Conservation (phyloP, 192 early-diverging fungal genomes). For the Coemansia sp. region DNA sequence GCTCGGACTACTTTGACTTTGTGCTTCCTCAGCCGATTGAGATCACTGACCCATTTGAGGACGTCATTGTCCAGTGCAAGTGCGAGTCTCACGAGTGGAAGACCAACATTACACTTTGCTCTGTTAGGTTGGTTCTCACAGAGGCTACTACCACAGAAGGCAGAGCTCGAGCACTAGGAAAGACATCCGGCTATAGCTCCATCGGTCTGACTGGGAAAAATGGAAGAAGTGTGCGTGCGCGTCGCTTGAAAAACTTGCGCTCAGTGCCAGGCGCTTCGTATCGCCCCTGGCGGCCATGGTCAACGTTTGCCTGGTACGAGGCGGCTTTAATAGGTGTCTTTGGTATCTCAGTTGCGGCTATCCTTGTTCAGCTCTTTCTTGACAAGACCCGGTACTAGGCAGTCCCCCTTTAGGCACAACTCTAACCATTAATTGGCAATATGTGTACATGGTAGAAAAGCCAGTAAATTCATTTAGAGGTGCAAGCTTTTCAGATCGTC, state of each 20-base stretch:
- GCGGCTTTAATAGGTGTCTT: conserved; percentile 12
- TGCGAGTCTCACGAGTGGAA: conserved; percentile 35
- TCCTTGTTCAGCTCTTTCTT: conserved; percentile 23
- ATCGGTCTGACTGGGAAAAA: background rate
- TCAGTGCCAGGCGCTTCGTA: conserved; percentile 20
- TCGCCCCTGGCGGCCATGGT: conserved; percentile 43
- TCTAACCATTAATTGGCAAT: no score
- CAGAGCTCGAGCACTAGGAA: background rate
- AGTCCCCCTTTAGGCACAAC: background rate
- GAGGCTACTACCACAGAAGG: background rate
- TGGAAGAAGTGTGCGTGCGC: background rate
- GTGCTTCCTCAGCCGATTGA: conserved; percentile 25
- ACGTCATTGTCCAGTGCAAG: conserved; percentile 34
- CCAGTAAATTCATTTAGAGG: background rate
- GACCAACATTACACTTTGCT: conserved; percentile 32
- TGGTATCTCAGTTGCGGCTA: background rate
- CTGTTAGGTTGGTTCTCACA: conserved; percentile 36
- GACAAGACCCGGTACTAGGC: conserved; percentile 4
- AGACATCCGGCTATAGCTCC: background rate
- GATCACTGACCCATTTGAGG: conserved; percentile 32
- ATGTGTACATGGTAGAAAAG: background rate
- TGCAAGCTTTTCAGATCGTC: conserved; percentile 45
- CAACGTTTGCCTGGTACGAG: conserved; percentile 18
- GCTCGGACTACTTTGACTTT: conserved; percentile 53
- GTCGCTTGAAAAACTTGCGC: conserved; percentile 5